These are phyloP conservation scores for Thuja plicata DNA, from an alignment of 83 land plant genomes.

Conservation along the genomic window DNA sequence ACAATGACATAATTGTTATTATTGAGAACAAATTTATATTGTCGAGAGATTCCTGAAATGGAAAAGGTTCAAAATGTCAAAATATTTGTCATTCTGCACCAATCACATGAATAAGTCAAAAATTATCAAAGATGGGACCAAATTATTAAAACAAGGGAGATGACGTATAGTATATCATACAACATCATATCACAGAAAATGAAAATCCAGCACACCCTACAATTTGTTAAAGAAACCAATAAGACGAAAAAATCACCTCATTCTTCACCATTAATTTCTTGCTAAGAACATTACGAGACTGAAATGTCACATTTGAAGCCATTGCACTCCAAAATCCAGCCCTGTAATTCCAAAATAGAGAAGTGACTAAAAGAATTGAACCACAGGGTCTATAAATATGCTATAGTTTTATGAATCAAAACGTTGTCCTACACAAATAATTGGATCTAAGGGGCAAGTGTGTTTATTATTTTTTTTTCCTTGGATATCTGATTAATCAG, in stretches of 20 bases:
- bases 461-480: constrained; percentile 2
- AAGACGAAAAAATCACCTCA: constrained; percentile 43
- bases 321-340: constrained; percentile 97
- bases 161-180: neutral
- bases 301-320: constrained; percentile 94
- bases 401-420: neutral
- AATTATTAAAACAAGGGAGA: constrained; percentile 5
- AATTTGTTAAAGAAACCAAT: neutral
- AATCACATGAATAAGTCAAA: constrained; percentile 6
- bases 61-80: neutral
- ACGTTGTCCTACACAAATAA: neutral
- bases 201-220: neutral
- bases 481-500: neutral
- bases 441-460: neutral
- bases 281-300: constrained; percentile 99
- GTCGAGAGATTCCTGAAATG: constrained; percentile 79
- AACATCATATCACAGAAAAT: neutral
- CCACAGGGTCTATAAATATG: neutral
- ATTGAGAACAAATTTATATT: constrained; percentile 87
- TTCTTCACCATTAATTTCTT: constrained; percentile 92
- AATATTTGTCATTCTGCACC: neutral
- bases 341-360: constrained; percentile 39
- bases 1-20: constrained; percentile 88
- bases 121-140: neutral
- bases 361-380: neutral